These are phyloP conservation scores for Cynara cardunculus DNA, from an alignment of 129 eudicot genomes.

Conservation along the genomic window DNA sequence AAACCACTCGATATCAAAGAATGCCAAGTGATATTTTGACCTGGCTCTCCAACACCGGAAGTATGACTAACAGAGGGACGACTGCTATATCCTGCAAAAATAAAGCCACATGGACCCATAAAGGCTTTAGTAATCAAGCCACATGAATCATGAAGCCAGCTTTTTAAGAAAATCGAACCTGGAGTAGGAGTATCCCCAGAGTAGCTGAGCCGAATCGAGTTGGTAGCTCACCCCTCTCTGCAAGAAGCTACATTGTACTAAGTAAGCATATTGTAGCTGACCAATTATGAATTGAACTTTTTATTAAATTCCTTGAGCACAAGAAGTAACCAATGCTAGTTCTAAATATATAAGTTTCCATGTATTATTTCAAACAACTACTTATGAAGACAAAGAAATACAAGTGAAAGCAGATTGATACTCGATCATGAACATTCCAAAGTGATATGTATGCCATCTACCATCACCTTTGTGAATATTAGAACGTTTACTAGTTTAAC, in stretches of 20 bases:
- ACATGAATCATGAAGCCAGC: slow-evolving; percentile 4
- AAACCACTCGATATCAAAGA: background rate
- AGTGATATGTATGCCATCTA: background rate
- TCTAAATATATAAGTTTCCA: background rate
- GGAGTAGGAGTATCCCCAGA: slow-evolving; percentile 85
- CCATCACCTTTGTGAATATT: background rate
- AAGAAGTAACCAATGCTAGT: background rate
- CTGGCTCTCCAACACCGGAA: slow-evolving; percentile 96
- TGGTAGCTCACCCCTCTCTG: slow-evolving; percentile 98
- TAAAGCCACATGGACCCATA: slow-evolving; percentile 27
- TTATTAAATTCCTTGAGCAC: background rate
- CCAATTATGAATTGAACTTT: background rate
- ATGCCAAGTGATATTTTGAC: slow-evolving; percentile 18
- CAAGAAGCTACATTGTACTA: slow-evolving; percentile 75
- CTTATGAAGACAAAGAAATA: background rate
- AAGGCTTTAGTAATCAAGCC: slow-evolving; percentile 5
- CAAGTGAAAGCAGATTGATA: too few relatives aligned
- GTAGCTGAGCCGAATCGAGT: slow-evolving; percentile 99
- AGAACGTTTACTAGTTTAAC: background rate
- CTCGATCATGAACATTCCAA: background rate
- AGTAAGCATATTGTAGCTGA: slow-evolving; percentile 31
- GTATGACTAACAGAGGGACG: slow-evolving; percentile 95
- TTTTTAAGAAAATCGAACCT: slow-evolving; percentile 44
- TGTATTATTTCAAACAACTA: background rate
- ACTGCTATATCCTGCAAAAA: slow-evolving; percentile 96